Conservation (phyloP, 2,329 filamentous ascomycete species). For the Colletotrichum liriopes region DNA sequence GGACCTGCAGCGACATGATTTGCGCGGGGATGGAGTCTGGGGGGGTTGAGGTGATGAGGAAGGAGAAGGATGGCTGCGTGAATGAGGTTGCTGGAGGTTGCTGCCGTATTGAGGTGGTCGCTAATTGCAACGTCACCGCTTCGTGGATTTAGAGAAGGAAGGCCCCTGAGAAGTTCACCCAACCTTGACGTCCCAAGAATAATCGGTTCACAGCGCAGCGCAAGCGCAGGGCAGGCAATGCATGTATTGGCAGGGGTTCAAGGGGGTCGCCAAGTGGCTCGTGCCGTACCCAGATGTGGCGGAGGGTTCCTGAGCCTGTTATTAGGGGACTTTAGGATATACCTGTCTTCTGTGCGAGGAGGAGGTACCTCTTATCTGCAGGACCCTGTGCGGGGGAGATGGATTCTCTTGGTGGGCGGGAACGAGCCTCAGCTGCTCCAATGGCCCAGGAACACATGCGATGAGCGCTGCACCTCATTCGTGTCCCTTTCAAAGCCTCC, state of each 20-base stretch:
- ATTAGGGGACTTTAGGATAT: neutral
- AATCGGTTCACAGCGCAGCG: constrained; percentile 19
- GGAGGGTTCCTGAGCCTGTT: neutral
- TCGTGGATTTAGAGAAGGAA: constrained; percentile 23
- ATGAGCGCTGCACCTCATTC: constrained; percentile 35
- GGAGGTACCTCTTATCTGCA: constrained; percentile 14
- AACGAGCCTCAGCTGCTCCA: constrained; percentile 32
- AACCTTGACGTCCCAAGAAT: constrained; percentile 26
- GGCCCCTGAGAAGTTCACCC: constrained; percentile 31
- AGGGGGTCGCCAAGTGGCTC: constrained; percentile 11
- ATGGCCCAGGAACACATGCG: constrained; percentile 24
- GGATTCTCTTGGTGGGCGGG: neutral
- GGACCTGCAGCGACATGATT: constrained; percentile 71
- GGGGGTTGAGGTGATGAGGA: constrained; percentile 41
- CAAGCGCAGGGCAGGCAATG: constrained; percentile 25
- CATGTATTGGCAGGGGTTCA: constrained; percentile 25
- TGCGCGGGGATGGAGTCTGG: neutral
- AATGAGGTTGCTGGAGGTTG: constrained; percentile 17
- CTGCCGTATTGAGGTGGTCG: constrained; percentile 6
- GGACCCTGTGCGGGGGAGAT: constrained; percentile 18
- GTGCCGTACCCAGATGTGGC: constrained; percentile 22
- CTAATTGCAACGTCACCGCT: constrained; percentile 42
- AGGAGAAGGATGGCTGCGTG: constrained; percentile 1
- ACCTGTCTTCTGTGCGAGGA: rapidly evolving
- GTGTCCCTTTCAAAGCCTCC: constrained; percentile 23